Percentiles rank a stretch among this genome's conserved stretches.
Evolutionary conservation across 2,329 filamentous ascomycete species (phyloP).

Genomic region (Drechslera avenae): DNA sequence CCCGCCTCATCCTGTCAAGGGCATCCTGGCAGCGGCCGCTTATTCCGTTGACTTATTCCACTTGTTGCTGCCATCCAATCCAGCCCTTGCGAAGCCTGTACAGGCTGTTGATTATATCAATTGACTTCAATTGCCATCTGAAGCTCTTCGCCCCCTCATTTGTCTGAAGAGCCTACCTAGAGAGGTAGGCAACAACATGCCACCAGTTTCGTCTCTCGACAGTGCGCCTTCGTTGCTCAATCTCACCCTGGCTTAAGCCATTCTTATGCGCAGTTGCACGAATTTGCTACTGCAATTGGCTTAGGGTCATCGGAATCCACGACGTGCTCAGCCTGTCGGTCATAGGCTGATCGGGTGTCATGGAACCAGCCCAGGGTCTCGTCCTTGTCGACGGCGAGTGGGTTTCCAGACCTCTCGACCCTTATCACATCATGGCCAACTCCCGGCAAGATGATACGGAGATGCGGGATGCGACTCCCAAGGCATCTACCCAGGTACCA

Average conservation of each 20-base stretch:
- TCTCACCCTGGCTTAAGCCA: slow-evolving; percentile 10
- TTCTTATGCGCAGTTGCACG: slow-evolving; percentile 8
- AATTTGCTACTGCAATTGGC: slow-evolving; percentile 1
- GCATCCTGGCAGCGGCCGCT: slow-evolving; percentile 15
- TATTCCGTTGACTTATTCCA: slow-evolving; percentile 16
- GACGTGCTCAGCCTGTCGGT: slow-evolving; percentile 2
- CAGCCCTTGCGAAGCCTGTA: slow-evolving; percentile 17
- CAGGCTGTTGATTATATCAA: slow-evolving; percentile 14
- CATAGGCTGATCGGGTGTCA: slow-evolving; percentile 9
- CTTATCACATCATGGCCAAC: slow-evolving; percentile 51
- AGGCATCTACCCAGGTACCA: slow-evolving; percentile 52
- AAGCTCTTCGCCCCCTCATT: slow-evolving; percentile 8
- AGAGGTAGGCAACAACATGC: slow-evolving; percentile 27
- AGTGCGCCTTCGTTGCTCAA: slow-evolving; percentile 11
- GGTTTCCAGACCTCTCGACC: slow-evolving; percentile 45
- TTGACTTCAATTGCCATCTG: slow-evolving; percentile 15
- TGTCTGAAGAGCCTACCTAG: slow-evolving; percentile 19
- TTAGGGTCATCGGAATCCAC: slow-evolving; percentile 8
- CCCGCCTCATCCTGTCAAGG: slow-evolving; percentile 8
- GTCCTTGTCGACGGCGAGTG: slow-evolving; percentile 41
- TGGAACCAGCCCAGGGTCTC: slow-evolving; percentile 38
- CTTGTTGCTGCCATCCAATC: slow-evolving; percentile 13
- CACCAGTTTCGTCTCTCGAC: slow-evolving; percentile 8
- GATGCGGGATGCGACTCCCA: slow-evolving; percentile 30
- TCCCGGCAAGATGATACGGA: slow-evolving; percentile 32